phyloP scores from a whole-genome alignment of 768 basidiomycete genomes.

The Grammothele lineata region DNA sequence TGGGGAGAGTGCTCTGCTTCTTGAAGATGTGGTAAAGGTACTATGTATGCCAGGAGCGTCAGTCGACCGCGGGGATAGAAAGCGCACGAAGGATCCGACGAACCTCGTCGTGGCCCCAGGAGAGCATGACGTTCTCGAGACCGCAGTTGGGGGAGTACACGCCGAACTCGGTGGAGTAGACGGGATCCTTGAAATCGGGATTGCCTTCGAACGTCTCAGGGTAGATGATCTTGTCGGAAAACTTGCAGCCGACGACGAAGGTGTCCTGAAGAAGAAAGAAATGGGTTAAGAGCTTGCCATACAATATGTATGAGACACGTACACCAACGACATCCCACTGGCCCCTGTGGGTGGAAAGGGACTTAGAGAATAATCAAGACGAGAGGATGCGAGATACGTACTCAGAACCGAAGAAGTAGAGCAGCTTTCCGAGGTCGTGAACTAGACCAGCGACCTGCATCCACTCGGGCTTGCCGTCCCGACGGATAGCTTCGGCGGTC shows the following conservation, averaged over 20 bases:
- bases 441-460: constrained; percentile 87
- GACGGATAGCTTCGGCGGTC: constrained; percentile 85
- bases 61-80: constrained; percentile 7
- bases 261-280: no score
- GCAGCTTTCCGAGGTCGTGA: constrained; percentile 86
- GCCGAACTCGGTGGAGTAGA: constrained; percentile 70
- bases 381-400: constrained; percentile 21
- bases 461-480: constrained; percentile 87
- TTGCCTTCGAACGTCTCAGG: constrained; percentile 74
- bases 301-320: no score
- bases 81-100: no score
- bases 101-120: constrained; percentile 91
- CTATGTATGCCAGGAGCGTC: constrained; percentile 31
- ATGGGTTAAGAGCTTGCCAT: no score
- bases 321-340: constrained; percentile 96
- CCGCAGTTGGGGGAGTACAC: constrained; percentile 79
- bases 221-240: constrained; percentile 80
- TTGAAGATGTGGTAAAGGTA: constrained; percentile 84
- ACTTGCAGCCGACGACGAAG: constrained; percentile 81
- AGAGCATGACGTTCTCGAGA: constrained; percentile 82
- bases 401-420: constrained; percentile 78
- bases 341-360: constrained; percentile 42
- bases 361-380: background rate
- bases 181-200: constrained; percentile 58
- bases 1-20: constrained; percentile 75